Conservation (phyloP, 2,329 filamentous ascomycete genomes). For the Botryotinia convoluta region DNA sequence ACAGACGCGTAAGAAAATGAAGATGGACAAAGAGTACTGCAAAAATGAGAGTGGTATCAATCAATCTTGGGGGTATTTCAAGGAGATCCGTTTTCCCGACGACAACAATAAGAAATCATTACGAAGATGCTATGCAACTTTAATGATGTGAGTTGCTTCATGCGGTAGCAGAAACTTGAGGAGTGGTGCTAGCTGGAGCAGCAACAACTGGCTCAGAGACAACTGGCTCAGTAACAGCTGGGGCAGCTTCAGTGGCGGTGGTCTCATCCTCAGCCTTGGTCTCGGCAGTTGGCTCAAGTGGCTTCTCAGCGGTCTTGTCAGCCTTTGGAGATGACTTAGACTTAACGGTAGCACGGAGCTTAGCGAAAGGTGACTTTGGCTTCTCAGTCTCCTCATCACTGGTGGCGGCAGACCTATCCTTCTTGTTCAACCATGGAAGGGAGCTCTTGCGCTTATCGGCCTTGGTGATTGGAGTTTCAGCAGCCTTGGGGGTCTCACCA, state of each 20-base stretch:
- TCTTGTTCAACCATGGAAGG: slow-evolving; percentile 59
- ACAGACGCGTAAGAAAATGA: slow-evolving; percentile 26
- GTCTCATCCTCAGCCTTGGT: slow-evolving; percentile 26
- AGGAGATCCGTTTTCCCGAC: slow-evolving; percentile 39
- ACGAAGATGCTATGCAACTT: slow-evolving; percentile 16
- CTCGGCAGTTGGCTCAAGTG: slow-evolving; percentile 35
- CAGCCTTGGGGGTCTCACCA: slow-evolving; percentile 41
- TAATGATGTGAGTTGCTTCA: slow-evolving; percentile 27
- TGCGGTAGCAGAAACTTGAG: slow-evolving; percentile 38
- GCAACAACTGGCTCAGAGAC: slow-evolving; percentile 28
- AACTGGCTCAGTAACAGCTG: slow-evolving; percentile 28
- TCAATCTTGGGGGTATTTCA: slow-evolving; percentile 41
- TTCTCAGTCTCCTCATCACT: slow-evolving; percentile 47
- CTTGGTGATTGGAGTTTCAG: slow-evolving; percentile 42
- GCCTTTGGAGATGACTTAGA: slow-evolving; percentile 41
- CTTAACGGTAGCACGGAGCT: slow-evolving; percentile 40
- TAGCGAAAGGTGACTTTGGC: slow-evolving; percentile 38
- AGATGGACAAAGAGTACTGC: slow-evolving; percentile 34
- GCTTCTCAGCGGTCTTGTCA: slow-evolving; percentile 46
- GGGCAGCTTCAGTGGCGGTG: slow-evolving; percentile 35
- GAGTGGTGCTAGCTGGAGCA: slow-evolving; percentile 28
- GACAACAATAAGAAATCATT: slow-evolving; percentile 30
- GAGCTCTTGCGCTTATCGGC: slow-evolving; percentile 61
- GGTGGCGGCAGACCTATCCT: slow-evolving; percentile 46
- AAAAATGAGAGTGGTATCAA: slow-evolving; percentile 41